These are phyloP conservation scores for Suillus ampliporus DNA, from an alignment of 768 basidiomycete species.

Conservation along the genomic window DNA sequence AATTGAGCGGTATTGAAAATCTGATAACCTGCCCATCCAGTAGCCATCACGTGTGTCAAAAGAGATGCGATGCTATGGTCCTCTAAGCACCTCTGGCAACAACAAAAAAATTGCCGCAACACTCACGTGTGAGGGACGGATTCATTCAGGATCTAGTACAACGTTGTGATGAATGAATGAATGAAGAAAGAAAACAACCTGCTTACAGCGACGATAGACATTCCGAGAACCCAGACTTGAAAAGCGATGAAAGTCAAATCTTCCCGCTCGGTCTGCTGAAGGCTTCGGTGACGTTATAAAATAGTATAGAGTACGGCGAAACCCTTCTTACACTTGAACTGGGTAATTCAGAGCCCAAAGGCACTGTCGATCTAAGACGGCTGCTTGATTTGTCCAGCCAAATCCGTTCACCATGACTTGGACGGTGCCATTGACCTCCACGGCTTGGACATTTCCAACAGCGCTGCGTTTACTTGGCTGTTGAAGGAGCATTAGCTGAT, in stretches of 20 bases:
- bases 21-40: slow-evolving; percentile 75
- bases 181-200: slow-evolving; percentile 25
- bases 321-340: slow-evolving; percentile 58
- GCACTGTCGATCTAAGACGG: slow-evolving; percentile 53
- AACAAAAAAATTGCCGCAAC: neutral
- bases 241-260: slow-evolving; percentile 80
- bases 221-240: slow-evolving; percentile 81
- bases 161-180: neutral
- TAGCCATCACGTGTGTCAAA: slow-evolving; percentile 74
- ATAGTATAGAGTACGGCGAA: neutral
- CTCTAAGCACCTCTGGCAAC: neutral
- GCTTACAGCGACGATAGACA: slow-evolving; percentile 68
- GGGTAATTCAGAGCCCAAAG: slow-evolving; percentile 74
- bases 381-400: slow-evolving; percentile 38
- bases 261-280: slow-evolving; percentile 76
- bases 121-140: slow-evolving; percentile 75
- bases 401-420: slow-evolving; percentile 41
- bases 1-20: slow-evolving; percentile 65
- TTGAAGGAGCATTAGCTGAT: neutral
- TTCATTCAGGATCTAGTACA: slow-evolving; percentile 58
- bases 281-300: slow-evolving; percentile 41
- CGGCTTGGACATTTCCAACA: slow-evolving; percentile 30
- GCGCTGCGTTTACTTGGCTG: slow-evolving; percentile 16
- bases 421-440: slow-evolving; percentile 26
- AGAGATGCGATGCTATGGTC: slow-evolving; percentile 60